These are phyloP conservation scores for Lodderomyces margitis DNA, from an alignment of 1,139 yeast species.

Conservation along the genomic window DNA sequence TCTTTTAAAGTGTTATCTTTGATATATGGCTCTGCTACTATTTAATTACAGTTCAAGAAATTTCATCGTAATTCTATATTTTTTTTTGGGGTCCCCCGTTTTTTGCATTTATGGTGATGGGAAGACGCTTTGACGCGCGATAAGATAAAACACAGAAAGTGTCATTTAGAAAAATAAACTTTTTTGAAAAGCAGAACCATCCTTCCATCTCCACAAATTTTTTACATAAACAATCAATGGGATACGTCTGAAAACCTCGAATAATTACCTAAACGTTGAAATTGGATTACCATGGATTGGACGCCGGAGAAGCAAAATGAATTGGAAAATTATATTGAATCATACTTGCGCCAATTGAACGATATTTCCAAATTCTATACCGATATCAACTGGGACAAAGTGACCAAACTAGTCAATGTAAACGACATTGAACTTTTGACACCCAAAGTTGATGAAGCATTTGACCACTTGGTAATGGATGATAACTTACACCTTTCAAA, in stretches of 20 bases:
- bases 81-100: no score
- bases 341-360: conserved; percentile 11
- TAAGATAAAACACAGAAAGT: no score
- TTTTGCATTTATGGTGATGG: no score
- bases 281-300: conserved; percentile 17
- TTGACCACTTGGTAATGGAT: conserved; percentile 22
- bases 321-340: conserved; percentile 18
- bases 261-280: background rate
- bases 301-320: conserved; percentile 18
- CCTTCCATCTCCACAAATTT: no score
- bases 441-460: conserved; percentile 24
- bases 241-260: background rate
- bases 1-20: no score
- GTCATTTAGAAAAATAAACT: background rate
- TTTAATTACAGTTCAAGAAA: no score
- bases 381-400: conserved; percentile 20
- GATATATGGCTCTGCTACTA: no score
- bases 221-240: background rate
- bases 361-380: conserved; percentile 20
- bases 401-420: conserved; percentile 16
- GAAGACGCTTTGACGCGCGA: background rate
- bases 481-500: conserved; percentile 16
- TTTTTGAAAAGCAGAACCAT: no score
- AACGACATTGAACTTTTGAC: conserved; percentile 20
- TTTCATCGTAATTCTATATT: no score